A percentile compares a stretch with the other conserved stretches of the same genome.
phyloP scores from a whole-genome alignment of 2,329 filamentous ascomycete species.

The Pseudogymnoascus sp. region DNA sequence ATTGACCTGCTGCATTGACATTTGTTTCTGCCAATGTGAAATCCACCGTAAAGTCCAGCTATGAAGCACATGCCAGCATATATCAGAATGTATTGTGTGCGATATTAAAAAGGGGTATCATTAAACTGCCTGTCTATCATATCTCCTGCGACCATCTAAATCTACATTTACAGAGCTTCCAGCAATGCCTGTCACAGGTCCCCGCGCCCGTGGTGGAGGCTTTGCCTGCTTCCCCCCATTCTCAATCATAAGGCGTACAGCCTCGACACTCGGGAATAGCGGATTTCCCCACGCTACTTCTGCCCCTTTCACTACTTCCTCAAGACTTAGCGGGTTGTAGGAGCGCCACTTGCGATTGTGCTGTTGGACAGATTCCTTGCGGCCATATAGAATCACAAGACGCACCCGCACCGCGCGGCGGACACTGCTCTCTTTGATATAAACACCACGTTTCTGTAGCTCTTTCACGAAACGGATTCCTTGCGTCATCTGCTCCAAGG shows the following conservation, averaged over 20 bases:
- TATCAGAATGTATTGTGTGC: not conserved
- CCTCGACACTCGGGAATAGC: constrained; percentile 8
- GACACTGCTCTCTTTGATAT: constrained; percentile 14
- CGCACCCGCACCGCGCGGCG: constrained; percentile 24
- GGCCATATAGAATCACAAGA: constrained; percentile 25
- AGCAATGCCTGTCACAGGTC: not conserved
- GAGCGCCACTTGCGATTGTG: constrained; percentile 20
- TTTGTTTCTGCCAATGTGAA: not conserved
- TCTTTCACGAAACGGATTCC: constrained; percentile 26
- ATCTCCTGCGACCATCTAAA: not conserved
- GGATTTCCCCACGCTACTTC: constrained; percentile 21
- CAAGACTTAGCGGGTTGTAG: constrained; percentile 14
- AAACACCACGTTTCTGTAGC: constrained; percentile 20
- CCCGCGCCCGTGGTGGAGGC: not conserved
- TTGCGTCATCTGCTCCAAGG: constrained; percentile 17
- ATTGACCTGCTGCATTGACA: not conserved
- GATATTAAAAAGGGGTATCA: constrained; percentile 9
- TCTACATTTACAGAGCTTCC: not conserved
- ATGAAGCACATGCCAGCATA: not conserved
- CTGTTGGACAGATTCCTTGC: constrained; percentile 18
- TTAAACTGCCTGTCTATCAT: constrained; percentile 5
- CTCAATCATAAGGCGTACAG: not conserved
- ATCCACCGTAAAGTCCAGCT: no score
- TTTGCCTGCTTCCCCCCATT: constrained; percentile 2
- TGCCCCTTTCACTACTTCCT: constrained; percentile 20